Evolutionary conservation across 441 rosid species (phyloP).

Genomic region (Pelargonium citronellum): DNA sequence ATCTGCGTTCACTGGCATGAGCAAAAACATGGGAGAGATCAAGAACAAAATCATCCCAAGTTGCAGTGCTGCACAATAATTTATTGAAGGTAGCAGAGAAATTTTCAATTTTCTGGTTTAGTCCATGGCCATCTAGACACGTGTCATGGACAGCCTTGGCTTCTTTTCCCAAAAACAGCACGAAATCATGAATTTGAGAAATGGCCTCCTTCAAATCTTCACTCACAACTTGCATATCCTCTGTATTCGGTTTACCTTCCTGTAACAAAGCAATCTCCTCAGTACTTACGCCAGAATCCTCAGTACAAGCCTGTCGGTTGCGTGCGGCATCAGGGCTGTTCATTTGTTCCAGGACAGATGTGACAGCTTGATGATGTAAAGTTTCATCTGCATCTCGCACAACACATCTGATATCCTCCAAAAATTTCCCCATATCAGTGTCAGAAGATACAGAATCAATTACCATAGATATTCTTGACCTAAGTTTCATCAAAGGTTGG

Average conservation of each 20-base stretch:
- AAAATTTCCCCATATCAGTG: constrained; percentile 24
- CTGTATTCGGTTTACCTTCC: constrained; percentile 10
- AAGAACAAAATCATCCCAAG: constrained; percentile 29
- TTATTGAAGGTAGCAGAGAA: constrained; percentile 30
- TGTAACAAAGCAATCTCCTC: constrained; percentile 28
- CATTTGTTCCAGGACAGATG: constrained; percentile 22
- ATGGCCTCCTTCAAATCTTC: constrained; percentile 36
- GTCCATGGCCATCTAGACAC: constrained; percentile 20
- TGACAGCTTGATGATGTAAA: constrained; percentile 16
- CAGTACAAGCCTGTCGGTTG: constrained; percentile 15
- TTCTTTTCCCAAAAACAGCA: constrained; percentile 30
- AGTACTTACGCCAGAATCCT: constrained; percentile 22
- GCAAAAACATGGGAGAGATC: constrained; percentile 39
- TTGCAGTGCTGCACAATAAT: constrained; percentile 21
- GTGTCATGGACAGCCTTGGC: constrained; percentile 23
- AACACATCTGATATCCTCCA: constrained; percentile 33
- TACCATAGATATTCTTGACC: constrained; percentile 28
- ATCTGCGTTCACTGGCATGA: constrained; percentile 28
- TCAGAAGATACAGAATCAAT: constrained; percentile 36
- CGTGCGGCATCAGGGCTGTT: constrained; percentile 9
- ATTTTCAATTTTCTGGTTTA: constrained; percentile 27
- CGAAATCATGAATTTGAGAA: constrained; percentile 30
- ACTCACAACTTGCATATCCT: constrained; percentile 14
- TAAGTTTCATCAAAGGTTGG: constrained; percentile 27
- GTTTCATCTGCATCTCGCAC: constrained; percentile 32